Base-by-base conservation (phyloP, 257 asterid genomes). In the Echites panduratus region DNA sequence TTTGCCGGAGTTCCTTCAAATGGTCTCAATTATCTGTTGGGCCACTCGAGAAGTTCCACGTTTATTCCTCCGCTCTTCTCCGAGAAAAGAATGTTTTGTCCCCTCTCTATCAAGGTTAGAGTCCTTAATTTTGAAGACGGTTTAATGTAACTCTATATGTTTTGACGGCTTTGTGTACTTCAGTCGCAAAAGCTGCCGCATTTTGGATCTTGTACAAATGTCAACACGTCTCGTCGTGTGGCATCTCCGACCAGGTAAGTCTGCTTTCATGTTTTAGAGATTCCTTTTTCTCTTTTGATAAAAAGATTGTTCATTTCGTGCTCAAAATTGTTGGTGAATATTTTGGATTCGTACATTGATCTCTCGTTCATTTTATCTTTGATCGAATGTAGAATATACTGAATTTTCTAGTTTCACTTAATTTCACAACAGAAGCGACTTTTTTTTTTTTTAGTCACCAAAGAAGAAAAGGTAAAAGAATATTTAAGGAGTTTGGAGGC, bases 211-310 rank as follows among this genome's bases (percentile, higher is more conserved):
- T 71, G 73, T 68, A 73, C 20, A 48, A 44, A 14, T 73, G 74
- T 74, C 38, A 80, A 45, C 68, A 64, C 70, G 63, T 35, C 86
- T 72, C 81, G 84, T 67, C 88, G 77, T 17, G 87, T 84, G 81
- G 86, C 87, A 48, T 86, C 88, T 70, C 86, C 88, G 13, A 45
- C 84, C 11, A 86, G 96, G 98, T 84, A 74, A 13, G 13, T 13
- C 62, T 16, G 4, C 5, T 29, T 12, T 26, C 59, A 3, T 10
- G 8, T 5, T 13, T 19, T 17, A 22, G 2, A 71, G 43, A 17
- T 0, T 52, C 57, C 47, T 6, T 17, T 41, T 4, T 19, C 58
- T 75, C 59, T 20, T 61, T 10, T n/a, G 32, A 2, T 3, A 9
- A 20, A 20, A 43, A 13, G 47, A n/a, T 66, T 43, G 7, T 71